Evolutionary conservation across 176 grass and related monocot species (phyloP), one percentile per base, ranked within the genome.

Genomic region (Poa pratensis): DNA sequence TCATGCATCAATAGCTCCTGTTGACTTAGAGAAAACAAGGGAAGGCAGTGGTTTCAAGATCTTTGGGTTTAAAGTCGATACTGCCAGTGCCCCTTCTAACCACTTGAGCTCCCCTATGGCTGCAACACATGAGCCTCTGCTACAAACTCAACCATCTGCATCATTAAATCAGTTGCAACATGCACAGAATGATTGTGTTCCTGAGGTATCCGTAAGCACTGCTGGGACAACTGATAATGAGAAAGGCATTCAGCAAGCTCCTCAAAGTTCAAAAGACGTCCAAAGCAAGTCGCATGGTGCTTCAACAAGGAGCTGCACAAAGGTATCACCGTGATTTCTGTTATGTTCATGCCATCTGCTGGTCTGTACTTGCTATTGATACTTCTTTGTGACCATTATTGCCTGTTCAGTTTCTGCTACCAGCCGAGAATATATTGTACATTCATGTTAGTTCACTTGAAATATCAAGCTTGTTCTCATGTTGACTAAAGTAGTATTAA

Each of bases 61-160:
- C 70, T 97, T 97, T 87, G 95, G 95, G 68, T 92, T 97, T 88
- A 77, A 92, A 84, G 69, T 97, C 19, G 91, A 97, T 80, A 89
- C 87, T 6, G 37, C 53, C 7, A 82, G 51, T 60, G n/a, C 89
- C 61, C 45, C 91, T 75, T 87, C 70, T 77, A 81, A 91, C 65
- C 87, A 86, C 5, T 75, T 92, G 60, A 90, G 78, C 76, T 88
- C 89, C 34, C 79, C 81, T 3, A 89, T 85, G 87, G 82, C 86
- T 87, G 78, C 83, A 30, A 88, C 80, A 8, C 79, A 87, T 20
- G 90, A 97, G 52, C 86, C 81, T 69, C 69, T 84, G 52, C 53
- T 85, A 66, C 84, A 90, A 72, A 73, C 62, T 20, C 87, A 84
- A 84, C 74, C 49, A n/a, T 73, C 43, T 0, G 85, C 46, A 71